phyloP scores from a whole-genome alignment of 106 monocot species.

The Gastrodia elata region DNA sequence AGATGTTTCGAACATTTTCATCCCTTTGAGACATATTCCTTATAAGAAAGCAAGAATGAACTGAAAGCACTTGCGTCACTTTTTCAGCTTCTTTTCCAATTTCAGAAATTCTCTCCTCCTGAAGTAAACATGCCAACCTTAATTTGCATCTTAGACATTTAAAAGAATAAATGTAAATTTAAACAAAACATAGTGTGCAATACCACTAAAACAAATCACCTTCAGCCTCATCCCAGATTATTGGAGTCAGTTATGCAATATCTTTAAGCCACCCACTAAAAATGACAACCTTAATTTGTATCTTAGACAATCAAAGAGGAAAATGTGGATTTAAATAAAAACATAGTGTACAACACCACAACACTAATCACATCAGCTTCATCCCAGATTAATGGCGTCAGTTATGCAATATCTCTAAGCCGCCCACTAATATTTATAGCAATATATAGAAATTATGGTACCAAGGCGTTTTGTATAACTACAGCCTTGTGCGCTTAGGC shows the following conservation, averaged over 20 bases:
- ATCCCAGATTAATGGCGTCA: background rate
- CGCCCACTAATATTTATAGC: background rate
- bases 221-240: constrained; percentile 1
- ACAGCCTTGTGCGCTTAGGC: background rate
- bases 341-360: background rate
- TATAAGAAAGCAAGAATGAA: constrained; percentile 91
- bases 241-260: background rate
- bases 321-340: background rate
- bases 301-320: background rate
- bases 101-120: constrained; percentile 89
- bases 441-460: background rate
- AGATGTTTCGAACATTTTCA: constrained; percentile 87
- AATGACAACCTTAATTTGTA: background rate
- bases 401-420: background rate
- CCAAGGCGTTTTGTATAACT: background rate
- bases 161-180: background rate
- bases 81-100: constrained; percentile 74
- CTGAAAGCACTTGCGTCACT: constrained; percentile 71
- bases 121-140: constrained; percentile 9
- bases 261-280: background rate
- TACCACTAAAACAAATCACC: background rate
- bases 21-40: constrained; percentile 91
- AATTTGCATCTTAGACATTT: background rate
- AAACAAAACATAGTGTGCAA: constrained; percentile 4
- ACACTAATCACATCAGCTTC: background rate